A percentile compares a stretch with the other conserved stretches of the same genome.
These are phyloP conservation scores for Panicum virgatum DNA, from an alignment of 202 grass and related monocot species.

Conservation along the genomic window DNA sequence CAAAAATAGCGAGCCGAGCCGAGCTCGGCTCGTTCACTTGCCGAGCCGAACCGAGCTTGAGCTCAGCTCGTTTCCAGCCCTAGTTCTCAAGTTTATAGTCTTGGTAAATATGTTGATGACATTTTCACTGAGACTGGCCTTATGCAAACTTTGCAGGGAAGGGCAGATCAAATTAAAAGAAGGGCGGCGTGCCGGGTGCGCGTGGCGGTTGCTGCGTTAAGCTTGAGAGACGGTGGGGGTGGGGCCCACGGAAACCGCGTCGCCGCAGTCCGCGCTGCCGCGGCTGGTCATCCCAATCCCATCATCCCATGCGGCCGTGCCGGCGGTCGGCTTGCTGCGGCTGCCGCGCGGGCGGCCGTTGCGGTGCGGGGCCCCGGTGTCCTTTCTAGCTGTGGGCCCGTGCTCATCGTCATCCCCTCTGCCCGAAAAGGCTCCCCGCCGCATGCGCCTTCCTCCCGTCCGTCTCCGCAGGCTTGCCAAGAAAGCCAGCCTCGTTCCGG, in stretches of 20 bases:
- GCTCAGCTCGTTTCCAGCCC: no score
- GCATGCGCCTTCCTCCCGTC: no score
- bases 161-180: no score
- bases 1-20: no score
- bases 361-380: not conserved
- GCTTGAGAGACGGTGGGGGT: not conserved
- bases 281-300: not conserved
- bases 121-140: no score
- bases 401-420: not conserved
- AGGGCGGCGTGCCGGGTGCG: not conserved
- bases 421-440: not conserved
- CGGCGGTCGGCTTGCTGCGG: not conserved
- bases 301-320: not conserved
- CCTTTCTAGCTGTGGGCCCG: not conserved
- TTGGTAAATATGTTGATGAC: no score
- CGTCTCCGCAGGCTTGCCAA: not conserved
- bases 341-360: not conserved
- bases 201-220: not conserved
- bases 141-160: not conserved
- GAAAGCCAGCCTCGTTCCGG: not conserved
- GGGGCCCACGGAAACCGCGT: conserved; percentile 41
- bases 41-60: no score
- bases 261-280: not conserved
- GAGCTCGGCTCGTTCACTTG: no score
- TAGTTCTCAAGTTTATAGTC: no score